Base-by-base conservation (phyloP, 179 eudicot species). In the Carnegiea gigantea region DNA sequence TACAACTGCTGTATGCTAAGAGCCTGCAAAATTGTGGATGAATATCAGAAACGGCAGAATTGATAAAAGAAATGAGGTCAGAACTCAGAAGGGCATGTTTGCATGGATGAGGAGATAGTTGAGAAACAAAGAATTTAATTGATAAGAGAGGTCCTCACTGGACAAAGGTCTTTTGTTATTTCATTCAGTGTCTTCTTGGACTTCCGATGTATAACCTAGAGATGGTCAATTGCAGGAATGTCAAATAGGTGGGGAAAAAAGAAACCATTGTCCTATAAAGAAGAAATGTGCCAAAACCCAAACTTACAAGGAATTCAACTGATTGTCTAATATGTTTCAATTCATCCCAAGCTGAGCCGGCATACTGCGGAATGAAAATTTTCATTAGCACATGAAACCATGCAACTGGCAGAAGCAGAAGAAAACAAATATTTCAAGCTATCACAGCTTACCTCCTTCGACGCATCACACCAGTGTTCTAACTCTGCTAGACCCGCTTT, bases 261-360 rank as follows among this genome's bases (percentile, higher is more conserved):
- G 17, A 28, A 18, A 20, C 26, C 23, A 59, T n/a, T 38, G 0
- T 17, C 20, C 10, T 14, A 57, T 4, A 23, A 24, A 33, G 28
- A 76, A 51, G 28, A 33, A 4, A 84, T 81, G 38, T 54, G 60
- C 18, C 1, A 30, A 80, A 85, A 64, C 30, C 62, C 38, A 54
- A 85, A 82, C 93, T 82, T 88, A 95, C 99, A 83, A 97, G 92
- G 88, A 97, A 97, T 71, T 98, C 99, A 79, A 97, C 98, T 53
- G 99, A 98, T 86, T 97, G 99, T 87, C 99, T 92, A 79, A 97
- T 95, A 86, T 95, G 98, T 91, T 88, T 95, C 88, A 95, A 84
- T 83, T 95, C 99, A 77, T 95, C 99, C 99, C 99, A 95, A 71
- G 99, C 94, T 40, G 98, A 84, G 80, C 97, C 97, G 60, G 92